Conservation (phyloP, 495 filamentous ascomycete genomes). For the Neurospora sp. region DNA sequence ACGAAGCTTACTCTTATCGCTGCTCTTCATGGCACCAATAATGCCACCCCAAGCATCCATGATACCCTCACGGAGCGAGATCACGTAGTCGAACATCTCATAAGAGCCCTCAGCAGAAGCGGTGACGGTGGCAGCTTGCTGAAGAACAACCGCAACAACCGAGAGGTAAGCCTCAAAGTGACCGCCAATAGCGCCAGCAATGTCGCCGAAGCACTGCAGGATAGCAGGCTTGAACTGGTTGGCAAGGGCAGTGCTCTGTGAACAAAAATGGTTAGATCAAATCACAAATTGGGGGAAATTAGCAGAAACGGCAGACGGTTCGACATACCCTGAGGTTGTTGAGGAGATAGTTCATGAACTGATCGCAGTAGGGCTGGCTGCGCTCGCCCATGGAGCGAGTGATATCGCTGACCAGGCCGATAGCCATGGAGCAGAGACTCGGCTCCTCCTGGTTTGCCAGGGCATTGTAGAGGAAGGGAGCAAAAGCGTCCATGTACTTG, state of each 20-base stretch:
- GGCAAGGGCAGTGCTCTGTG: slow-evolving; percentile 53
- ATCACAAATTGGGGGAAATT: too few species aligned
- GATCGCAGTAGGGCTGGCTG: slow-evolving; percentile 88
- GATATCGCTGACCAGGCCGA: slow-evolving; percentile 93
- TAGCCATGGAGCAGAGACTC: slow-evolving; percentile 89
- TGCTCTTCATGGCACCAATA: slow-evolving; percentile 81
- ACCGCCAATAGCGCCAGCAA: slow-evolving; percentile 87
- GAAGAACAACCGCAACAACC: slow-evolving; percentile 85
- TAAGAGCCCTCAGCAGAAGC: slow-evolving; percentile 59
- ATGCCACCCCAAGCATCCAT: slow-evolving; percentile 99
- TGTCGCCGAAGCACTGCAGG: slow-evolving; percentile 94
- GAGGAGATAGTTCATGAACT: slow-evolving; percentile 93
- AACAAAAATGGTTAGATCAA: too few species aligned
- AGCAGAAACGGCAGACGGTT: too few species aligned
- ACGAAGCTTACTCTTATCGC: slow-evolving; percentile 53
- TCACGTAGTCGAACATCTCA: slow-evolving; percentile 92
- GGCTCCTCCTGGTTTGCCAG: slow-evolving; percentile 93
- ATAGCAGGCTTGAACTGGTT: slow-evolving; percentile 99
- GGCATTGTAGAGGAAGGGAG: slow-evolving; percentile 83
- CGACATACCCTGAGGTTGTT: slow-evolving; percentile 55
- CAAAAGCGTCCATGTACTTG: slow-evolving; percentile 94
- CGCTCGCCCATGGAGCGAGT: slow-evolving; percentile 80
- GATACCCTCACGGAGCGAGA: slow-evolving; percentile 89
- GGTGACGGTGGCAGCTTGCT: slow-evolving; percentile 79
- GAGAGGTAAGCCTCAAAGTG: slow-evolving; percentile 87